Evolutionary conservation across 2,329 filamentous ascomycete species (phyloP).

Genomic region (Verticillium nubilum): DNA sequence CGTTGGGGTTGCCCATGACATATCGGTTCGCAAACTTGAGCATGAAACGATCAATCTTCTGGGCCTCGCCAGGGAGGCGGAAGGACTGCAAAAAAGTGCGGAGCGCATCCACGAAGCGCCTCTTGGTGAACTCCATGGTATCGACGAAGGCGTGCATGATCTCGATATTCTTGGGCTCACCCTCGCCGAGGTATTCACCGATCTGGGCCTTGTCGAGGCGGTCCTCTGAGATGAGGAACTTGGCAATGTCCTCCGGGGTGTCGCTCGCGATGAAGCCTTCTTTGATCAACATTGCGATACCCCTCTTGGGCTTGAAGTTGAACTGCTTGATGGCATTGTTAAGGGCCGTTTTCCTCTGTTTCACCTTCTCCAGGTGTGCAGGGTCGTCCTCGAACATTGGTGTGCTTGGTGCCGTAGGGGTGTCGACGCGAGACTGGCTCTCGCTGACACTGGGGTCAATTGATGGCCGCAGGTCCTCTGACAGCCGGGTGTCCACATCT

Average conservation of each 20-base stretch:
- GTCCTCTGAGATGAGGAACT: slow-evolving; percentile 76
- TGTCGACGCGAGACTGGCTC: slow-evolving; percentile 56
- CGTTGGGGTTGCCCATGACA: slow-evolving; percentile 89
- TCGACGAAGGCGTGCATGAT: slow-evolving; percentile 98
- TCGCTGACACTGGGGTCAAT: slow-evolving; percentile 65
- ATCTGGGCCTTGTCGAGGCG: slow-evolving; percentile 86
- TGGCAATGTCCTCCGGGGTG: slow-evolving; percentile 74
- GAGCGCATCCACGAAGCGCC: slow-evolving; percentile 86
- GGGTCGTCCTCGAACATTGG: slow-evolving; percentile 82
- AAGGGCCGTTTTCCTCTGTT: slow-evolving; percentile 87
- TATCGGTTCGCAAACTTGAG: slow-evolving; percentile 97
- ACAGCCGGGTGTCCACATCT: slow-evolving; percentile 30
- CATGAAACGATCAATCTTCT: slow-evolving; percentile 99
- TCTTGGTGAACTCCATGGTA: slow-evolving; percentile 86
- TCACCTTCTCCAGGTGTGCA: slow-evolving; percentile 88
- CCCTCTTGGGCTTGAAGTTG: slow-evolving; percentile 96
- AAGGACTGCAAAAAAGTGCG: slow-evolving; percentile 92
- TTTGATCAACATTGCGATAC: slow-evolving; percentile 75
- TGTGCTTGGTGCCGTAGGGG: slow-evolving; percentile 56
- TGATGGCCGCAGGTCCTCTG: slow-evolving; percentile 43
- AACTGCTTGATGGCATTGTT: slow-evolving; percentile 86
- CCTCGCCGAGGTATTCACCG: slow-evolving; percentile 91
- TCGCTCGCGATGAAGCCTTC: slow-evolving; percentile 85
- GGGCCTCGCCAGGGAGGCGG: slow-evolving; percentile 88
- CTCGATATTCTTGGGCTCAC: slow-evolving; percentile 78